Conservation (phyloP, 1,284 basidiomycete genomes). For the Naganishia sp. region DNA sequence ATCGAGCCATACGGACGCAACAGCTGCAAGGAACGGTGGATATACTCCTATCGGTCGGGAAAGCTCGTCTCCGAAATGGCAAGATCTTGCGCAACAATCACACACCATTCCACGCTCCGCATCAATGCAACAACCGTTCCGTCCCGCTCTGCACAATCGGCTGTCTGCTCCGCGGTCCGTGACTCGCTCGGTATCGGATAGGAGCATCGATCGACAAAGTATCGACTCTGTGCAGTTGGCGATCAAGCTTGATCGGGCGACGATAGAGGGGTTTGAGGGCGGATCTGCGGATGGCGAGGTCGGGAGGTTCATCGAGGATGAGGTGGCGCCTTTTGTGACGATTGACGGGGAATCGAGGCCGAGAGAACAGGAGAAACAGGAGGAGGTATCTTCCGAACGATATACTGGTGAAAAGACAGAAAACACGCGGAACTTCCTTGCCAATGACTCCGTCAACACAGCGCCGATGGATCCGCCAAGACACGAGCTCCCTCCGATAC, state of each 20-base stretch:
- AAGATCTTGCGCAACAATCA: not conserved
- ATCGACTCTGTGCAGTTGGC: slow-evolving; percentile 10
- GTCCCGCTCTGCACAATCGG: not conserved
- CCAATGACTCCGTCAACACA: not conserved
- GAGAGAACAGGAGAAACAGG: not conserved
- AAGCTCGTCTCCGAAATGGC: not conserved
- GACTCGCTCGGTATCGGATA: slow-evolving; percentile 3
- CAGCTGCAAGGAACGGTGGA: too few species aligned
- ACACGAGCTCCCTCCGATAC: not conserved
- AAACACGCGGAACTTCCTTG: not conserved
- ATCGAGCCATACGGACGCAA: too few species aligned
- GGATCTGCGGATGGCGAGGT: not conserved
- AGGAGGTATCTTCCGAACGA: not conserved
- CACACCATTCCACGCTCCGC: not conserved
- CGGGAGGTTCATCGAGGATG: slow-evolving; percentile 10
- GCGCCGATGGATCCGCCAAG: not conserved
- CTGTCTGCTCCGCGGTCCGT: not conserved
- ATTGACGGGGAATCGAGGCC: not conserved
- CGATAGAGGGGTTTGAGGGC: not conserved
- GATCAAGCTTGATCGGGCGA: not conserved
- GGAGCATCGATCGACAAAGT: slow-evolving; percentile 13
- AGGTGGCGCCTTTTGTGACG: slow-evolving; percentile 9
- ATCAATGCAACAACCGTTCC: not conserved
- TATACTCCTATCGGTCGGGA: not conserved
- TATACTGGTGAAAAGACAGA: too few species aligned